phyloP scores from a whole-genome alignment of 2,329 filamentous ascomycete species.

The Aureobasidium sp. region DNA sequence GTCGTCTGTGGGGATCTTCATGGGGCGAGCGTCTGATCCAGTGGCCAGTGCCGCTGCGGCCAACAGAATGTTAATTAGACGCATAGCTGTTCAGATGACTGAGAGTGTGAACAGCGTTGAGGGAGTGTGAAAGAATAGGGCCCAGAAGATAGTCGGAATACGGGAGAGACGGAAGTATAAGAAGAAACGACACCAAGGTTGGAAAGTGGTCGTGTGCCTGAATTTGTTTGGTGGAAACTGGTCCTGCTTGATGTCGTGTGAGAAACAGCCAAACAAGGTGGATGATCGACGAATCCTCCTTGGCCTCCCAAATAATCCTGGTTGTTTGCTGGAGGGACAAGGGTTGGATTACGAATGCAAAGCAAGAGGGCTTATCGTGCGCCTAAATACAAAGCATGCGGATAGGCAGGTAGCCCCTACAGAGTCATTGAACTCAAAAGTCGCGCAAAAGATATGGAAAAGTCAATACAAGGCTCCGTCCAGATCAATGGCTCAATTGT shows the following conservation, averaged over 20 bases:
- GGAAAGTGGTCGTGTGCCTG: conserved; percentile 12
- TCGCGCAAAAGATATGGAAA: background rate
- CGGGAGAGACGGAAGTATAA: background rate
- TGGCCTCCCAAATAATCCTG: conserved; percentile 3
- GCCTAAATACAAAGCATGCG: background rate
- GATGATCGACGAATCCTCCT: conserved; percentile 8
- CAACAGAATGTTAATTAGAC: background rate
- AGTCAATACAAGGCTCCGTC: background rate
- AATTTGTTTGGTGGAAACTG: background rate
- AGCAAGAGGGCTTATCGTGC: background rate
- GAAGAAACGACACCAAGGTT: background rate
- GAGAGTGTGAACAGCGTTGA: background rate
- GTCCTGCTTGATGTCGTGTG: conserved; percentile 8
- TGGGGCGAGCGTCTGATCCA: conserved; percentile 5
- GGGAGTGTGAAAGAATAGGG: background rate
- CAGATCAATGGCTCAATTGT: background rate
- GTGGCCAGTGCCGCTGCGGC: background rate
- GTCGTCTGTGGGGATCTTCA: conserved; percentile 4
- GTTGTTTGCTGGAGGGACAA: conserved; percentile 6
- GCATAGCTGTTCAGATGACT: background rate
- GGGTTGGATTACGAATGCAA: conserved; percentile 10
- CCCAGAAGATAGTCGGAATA: background rate
- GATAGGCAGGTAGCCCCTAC: background rate
- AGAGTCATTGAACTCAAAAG: background rate
- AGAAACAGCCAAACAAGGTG: background rate